These are phyloP conservation scores for Tinospora cordifolia DNA, from an alignment of 164 flowering plant species.

Conservation along the genomic window DNA sequence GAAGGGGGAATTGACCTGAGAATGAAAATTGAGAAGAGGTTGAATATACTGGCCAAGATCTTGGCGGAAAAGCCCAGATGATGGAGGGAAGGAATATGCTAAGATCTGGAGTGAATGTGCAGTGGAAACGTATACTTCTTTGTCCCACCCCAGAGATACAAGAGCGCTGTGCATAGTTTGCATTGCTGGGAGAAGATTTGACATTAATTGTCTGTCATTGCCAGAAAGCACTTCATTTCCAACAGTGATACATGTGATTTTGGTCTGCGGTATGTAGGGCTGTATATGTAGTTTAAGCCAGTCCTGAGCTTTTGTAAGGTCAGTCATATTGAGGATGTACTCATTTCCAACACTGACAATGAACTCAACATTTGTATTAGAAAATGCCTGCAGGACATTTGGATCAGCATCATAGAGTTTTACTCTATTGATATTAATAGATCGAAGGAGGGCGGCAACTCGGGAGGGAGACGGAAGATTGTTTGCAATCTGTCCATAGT, in stretches of 20 bases:
- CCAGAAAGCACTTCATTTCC: slow-evolving; percentile 66
- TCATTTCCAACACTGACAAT: slow-evolving; percentile 56
- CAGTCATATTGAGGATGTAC: slow-evolving; percentile 39
- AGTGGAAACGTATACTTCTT: slow-evolving; percentile 55
- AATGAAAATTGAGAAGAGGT: slow-evolving; percentile 52
- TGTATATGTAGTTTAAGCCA: slow-evolving; percentile 54
- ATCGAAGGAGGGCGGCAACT: slow-evolving; percentile 45
- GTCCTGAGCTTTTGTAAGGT: slow-evolving; percentile 41
- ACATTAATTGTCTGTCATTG: slow-evolving; percentile 27
- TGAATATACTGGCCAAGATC: slow-evolving; percentile 48
- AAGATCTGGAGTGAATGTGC: slow-evolving; percentile 67
- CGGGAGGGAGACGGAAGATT: slow-evolving; percentile 62
- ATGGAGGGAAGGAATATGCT: slow-evolving; percentile 69
- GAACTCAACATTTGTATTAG: slow-evolving; percentile 59
- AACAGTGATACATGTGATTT: slow-evolving; percentile 51
- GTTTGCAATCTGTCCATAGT: slow-evolving; percentile 78
- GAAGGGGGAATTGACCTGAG: slow-evolving; percentile 62
- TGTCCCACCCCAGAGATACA: slow-evolving; percentile 38
- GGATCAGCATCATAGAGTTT: slow-evolving; percentile 82
- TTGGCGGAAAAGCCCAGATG: slow-evolving; percentile 53
- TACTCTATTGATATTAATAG: slow-evolving; percentile 48
- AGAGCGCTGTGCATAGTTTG: slow-evolving; percentile 48
- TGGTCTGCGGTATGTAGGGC: slow-evolving; percentile 44
- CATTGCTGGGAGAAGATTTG: slow-evolving; percentile 71
- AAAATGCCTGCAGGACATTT: slow-evolving; percentile 56